phyloP scores from a whole-genome alignment of 495 filamentous ascomycete genomes.

The Neurospora intermedia region DNA sequence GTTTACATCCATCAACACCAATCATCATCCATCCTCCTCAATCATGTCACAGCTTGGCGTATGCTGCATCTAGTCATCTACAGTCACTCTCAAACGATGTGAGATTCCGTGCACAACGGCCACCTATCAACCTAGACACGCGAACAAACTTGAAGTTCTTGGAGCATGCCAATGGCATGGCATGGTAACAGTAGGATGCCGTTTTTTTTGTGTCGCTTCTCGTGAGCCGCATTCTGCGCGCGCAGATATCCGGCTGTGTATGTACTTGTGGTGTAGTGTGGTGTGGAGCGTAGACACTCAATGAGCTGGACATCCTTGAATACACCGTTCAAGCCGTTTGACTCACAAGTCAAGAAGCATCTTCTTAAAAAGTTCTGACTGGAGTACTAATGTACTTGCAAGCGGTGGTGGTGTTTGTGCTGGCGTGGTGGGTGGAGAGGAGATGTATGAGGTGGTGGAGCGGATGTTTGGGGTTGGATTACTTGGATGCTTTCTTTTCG shows the following conservation, averaged over 20 bases:
- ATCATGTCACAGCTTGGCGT: neutral
- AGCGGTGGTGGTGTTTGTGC: conserved; percentile 22
- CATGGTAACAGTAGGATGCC: neutral
- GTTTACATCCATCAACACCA: no score
- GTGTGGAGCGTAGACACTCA: neutral
- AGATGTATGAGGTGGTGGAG: neutral
- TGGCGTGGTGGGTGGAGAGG: conserved; percentile 19
- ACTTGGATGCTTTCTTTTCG: no score
- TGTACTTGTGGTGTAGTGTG: neutral
- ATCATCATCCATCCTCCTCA: neutral
- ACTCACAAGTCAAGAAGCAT: neutral
- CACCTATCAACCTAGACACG: neutral
- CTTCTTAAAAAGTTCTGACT: neutral
- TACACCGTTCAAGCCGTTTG: neutral
- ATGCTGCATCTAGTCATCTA: neutral
- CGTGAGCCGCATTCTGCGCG: no score
- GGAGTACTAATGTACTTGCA: neutral
- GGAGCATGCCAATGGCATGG: neutral
- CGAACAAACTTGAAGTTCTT: neutral
- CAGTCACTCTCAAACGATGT: neutral
- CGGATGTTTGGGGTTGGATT: no score
- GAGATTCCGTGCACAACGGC: neutral
- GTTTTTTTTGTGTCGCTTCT: no score
- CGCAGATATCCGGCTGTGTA: neutral
- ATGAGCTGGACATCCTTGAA: neutral